Conservation (phyloP, 805 yeast species). For the Kodamaea neixiangensis region DNA sequence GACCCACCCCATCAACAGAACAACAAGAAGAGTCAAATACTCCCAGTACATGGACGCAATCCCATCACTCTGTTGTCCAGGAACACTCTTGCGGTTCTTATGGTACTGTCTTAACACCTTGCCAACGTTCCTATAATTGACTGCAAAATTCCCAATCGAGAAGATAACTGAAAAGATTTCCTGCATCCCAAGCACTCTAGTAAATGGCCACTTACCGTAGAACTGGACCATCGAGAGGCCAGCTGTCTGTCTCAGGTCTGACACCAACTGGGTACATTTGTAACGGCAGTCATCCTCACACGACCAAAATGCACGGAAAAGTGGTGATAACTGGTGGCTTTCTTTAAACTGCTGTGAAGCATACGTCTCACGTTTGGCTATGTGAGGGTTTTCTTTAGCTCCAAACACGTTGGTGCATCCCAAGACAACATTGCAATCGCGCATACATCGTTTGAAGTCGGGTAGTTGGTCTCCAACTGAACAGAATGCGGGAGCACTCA, state of each 20-base stretch:
- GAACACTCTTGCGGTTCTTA: conserved; percentile 16
- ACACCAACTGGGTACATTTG: conserved; percentile 39
- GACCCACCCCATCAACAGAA: conserved; percentile 39
- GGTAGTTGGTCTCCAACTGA: conserved; percentile 37
- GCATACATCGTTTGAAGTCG: conserved; percentile 28
- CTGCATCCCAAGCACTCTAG: conserved; percentile 36
- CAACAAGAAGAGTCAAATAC: conserved; percentile 27
- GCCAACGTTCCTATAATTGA: conserved; percentile 30
- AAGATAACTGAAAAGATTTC: conserved; percentile 38
- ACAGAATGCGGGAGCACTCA: background rate
- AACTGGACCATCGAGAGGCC: conserved; percentile 39
- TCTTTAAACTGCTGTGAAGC: background rate
- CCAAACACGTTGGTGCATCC: conserved; percentile 19
- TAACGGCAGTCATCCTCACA: conserved; percentile 40
- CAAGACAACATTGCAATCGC: conserved; percentile 23
- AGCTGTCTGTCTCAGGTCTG: conserved; percentile 20
- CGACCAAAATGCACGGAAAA: conserved; percentile 27
- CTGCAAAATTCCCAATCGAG: conserved; percentile 37
- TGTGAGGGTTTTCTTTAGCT: background rate
- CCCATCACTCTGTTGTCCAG: conserved; percentile 10
- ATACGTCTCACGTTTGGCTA: conserved; percentile 3
- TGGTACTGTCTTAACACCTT: conserved; percentile 30
- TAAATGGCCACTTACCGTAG: conserved; percentile 47
- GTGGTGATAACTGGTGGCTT: conserved; percentile 8
- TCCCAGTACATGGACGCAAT: conserved; percentile 30